phyloP scores from a whole-genome alignment of 768 basidiomycete genomes.

The Leccinum aurantiacum region DNA sequence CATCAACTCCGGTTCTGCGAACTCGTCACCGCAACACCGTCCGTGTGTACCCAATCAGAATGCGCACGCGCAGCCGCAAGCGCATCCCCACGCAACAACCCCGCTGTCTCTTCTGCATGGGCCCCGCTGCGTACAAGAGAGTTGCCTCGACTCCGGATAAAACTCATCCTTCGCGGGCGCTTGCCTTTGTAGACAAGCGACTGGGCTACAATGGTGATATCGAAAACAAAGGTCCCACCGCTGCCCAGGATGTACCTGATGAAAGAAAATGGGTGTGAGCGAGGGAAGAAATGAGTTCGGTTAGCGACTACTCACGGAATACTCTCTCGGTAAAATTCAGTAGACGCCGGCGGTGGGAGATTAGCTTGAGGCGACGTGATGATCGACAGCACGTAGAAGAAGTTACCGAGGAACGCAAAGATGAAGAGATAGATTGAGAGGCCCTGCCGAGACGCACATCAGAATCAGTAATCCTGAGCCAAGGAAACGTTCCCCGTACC shows the following conservation, averaged over 20 bases:
- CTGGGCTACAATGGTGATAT: constrained; percentile 88
- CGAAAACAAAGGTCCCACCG: constrained; percentile 90
- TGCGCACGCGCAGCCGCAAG: constrained; percentile 29
- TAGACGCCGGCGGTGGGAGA: constrained; percentile 57
- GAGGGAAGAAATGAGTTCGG: background rate
- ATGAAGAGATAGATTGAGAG: constrained; percentile 92
- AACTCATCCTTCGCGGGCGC: constrained; percentile 34
- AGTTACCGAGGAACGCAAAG: constrained; percentile 91
- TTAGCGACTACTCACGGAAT: constrained; percentile 64
- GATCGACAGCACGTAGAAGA: constrained; percentile 90
- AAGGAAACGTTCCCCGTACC: constrained; percentile 36
- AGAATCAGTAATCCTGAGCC: constrained; percentile 7
- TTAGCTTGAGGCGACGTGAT: constrained; percentile 68
- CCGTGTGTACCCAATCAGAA: constrained; percentile 27
- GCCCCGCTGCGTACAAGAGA: constrained; percentile 28
- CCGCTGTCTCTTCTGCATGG: constrained; percentile 49
- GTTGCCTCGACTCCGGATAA: constrained; percentile 27
- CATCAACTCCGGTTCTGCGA: constrained; percentile 45
- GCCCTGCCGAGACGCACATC: constrained; percentile 50
- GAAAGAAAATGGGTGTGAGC: background rate
- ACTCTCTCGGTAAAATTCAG: constrained; percentile 72
- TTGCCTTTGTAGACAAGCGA: constrained; percentile 70
- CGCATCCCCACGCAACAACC: constrained; percentile 45
- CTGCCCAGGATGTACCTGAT: constrained; percentile 85
- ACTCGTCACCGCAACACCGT: constrained; percentile 21